Evolutionary conservation across 768 basidiomycete species (phyloP).

Genomic region (Kwoniella dendrophila): DNA sequence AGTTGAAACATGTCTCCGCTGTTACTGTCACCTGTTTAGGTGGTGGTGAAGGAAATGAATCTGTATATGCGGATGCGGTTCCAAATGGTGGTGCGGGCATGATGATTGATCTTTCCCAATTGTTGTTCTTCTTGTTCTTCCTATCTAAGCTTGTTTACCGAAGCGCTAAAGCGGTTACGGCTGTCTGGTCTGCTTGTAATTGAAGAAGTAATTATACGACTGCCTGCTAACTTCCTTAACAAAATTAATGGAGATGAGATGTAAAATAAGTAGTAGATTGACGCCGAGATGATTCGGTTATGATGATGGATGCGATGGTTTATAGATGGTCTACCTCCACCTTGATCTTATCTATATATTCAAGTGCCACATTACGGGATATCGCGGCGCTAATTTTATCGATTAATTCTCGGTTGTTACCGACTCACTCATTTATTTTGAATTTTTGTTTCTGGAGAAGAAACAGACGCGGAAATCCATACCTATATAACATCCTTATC

Average conservation of each 20-base stretch:
- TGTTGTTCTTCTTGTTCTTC: neutral
- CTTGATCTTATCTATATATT: neutral
- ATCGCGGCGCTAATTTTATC: neutral
- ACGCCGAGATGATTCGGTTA: constrained; percentile 1
- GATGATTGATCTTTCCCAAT: neutral
- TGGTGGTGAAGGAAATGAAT: constrained; percentile 50
- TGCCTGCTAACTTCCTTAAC: too few relatives aligned
- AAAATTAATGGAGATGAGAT: neutral
- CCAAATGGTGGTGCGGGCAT: constrained; percentile 51
- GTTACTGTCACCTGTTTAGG: constrained; percentile 46
- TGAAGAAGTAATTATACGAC: too few relatives aligned
- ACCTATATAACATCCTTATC: neutral
- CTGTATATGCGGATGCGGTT: constrained; percentile 51
- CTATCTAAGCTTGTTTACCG: too few relatives aligned
- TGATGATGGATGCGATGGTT: too few relatives aligned
- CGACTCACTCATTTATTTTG: neutral
- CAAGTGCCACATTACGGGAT: constrained; percentile 18
- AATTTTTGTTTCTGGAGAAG: too few relatives aligned
- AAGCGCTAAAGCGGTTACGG: too few relatives aligned
- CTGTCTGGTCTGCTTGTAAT: too few relatives aligned
- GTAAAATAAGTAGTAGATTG: neutral
- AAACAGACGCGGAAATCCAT: neutral
- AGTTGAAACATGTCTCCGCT: constrained; percentile 54
- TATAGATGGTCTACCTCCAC: constrained; percentile 22
- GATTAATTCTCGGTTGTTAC: neutral